A percentile compares a stretch with the other conserved stretches of the same genome.
phyloP scores from a whole-genome alignment of 768 basidiomycete species.

The Goffeauzyma gilvescens region DNA sequence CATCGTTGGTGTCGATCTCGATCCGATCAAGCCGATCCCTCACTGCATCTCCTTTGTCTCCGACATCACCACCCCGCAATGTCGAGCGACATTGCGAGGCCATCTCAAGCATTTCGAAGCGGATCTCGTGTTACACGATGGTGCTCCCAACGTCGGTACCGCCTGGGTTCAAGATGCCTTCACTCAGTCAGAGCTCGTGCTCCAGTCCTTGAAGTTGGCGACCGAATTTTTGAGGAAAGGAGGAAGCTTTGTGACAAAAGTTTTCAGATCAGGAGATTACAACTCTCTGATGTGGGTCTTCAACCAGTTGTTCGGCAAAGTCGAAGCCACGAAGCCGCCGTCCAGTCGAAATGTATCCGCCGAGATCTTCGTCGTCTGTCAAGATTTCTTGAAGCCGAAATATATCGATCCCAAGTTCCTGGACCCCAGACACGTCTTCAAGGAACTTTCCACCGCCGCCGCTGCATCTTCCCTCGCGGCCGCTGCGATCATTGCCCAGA shows the following conservation, averaged over 20 bases:
- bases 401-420: slow-evolving; percentile 95
- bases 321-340: slow-evolving; percentile 96
- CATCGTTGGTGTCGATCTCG: slow-evolving; percentile 88
- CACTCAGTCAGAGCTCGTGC: slow-evolving; percentile 84
- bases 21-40: slow-evolving; percentile 88
- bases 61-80: slow-evolving; percentile 83
- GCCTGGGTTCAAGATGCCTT: slow-evolving; percentile 99
- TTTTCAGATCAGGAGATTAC: slow-evolving; percentile 95
- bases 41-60: slow-evolving; percentile 74
- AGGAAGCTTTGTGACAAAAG: slow-evolving; percentile 91
- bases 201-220: slow-evolving; percentile 85
- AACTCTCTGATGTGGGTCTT: slow-evolving; percentile 99
- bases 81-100: slow-evolving; percentile 62
- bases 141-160: slow-evolving; percentile 96
- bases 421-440: slow-evolving; percentile 93
- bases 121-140: slow-evolving; percentile 93
- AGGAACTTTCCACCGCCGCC: slow-evolving; percentile 44
- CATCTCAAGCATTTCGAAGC: slow-evolving; percentile 99
- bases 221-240: slow-evolving; percentile 85
- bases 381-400: slow-evolving; percentile 81
- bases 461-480: slow-evolving; percentile 24
- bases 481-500: slow-evolving; percentile 16
- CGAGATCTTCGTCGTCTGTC: slow-evolving; percentile 97
- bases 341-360: slow-evolving; percentile 97
- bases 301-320: slow-evolving; percentile 81